Conservation (phyloP, 1,284 basidiomycete species). For the Ceratobasidium sp. region DNA sequence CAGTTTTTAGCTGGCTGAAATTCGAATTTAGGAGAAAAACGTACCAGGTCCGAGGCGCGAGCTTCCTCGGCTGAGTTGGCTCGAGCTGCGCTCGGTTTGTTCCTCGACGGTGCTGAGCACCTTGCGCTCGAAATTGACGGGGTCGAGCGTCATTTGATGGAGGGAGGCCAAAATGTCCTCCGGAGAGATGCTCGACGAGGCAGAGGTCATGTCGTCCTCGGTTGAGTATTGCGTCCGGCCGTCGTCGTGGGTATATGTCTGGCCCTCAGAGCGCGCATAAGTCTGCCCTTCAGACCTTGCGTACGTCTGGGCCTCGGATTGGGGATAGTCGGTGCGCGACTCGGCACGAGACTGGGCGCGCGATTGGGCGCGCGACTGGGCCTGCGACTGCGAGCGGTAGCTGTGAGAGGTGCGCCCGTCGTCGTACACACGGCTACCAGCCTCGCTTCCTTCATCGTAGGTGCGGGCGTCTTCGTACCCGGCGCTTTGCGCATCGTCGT, state of each 20-base stretch:
- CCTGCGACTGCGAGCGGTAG: not conserved
- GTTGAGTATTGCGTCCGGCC: conserved; percentile 26
- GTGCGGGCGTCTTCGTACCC: conserved; percentile 21
- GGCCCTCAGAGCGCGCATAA: conserved; percentile 22
- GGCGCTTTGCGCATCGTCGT: conserved; percentile 10
- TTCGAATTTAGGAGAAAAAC: conserved; percentile 52
- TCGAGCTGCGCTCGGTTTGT: conserved; percentile 62
- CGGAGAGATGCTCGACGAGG: conserved; percentile 28
- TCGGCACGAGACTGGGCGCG: conserved; percentile 6
- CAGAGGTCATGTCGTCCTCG: conserved; percentile 27
- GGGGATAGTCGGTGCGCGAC: conserved; percentile 3
- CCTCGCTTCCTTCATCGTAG: conserved; percentile 30
- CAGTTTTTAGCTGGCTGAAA: not conserved
- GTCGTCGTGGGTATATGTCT: conserved; percentile 16
- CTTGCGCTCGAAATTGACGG: conserved; percentile 56
- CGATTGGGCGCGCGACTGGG: not conserved
- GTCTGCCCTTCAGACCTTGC: conserved; percentile 7
- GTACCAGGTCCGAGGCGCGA: conserved; percentile 47
- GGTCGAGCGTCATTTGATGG: conserved; percentile 51
- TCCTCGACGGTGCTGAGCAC: conserved; percentile 70
- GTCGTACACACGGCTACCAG: conserved; percentile 7
- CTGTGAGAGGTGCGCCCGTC: not conserved
- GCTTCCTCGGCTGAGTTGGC: conserved; percentile 51
- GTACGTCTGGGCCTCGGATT: conserved; percentile 14
- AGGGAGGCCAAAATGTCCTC: conserved; percentile 46